phyloP scores from a whole-genome alignment of 495 filamentous ascomycete species.

The Talaromyces liani region DNA sequence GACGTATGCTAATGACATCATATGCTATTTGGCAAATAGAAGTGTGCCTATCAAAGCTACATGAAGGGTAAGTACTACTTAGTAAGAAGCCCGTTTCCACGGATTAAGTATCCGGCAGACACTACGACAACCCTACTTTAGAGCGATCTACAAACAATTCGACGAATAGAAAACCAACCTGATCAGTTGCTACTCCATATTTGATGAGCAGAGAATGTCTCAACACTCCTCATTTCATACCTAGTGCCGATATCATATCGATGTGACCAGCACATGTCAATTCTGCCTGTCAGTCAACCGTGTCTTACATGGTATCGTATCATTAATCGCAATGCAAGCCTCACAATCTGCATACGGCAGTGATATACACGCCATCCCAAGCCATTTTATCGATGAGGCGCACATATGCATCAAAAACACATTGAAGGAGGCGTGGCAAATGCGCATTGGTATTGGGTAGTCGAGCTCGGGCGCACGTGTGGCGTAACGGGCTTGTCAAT shows the following conservation, averaged over 20 bases:
- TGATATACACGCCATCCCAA: neutral
- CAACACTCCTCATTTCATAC: neutral
- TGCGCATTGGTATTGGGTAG: neutral
- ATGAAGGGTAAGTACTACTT: no score
- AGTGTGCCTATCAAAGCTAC: neutral
- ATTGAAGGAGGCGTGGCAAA: neutral
- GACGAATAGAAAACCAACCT: neutral
- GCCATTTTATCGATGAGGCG: neutral
- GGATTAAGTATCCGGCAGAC: neutral
- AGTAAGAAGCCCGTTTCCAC: neutral
- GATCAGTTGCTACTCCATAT: neutral
- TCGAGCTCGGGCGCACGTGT: neutral
- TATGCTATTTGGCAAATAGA: neutral
- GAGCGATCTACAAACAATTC: neutral
- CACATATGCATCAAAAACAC: neutral
- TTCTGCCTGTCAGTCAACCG: neutral
- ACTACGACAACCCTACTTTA: neutral
- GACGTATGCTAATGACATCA: neutral
- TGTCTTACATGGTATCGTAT: neutral
- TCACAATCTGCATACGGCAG: neutral
- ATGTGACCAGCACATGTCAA: neutral
- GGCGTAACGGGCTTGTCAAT: conserved; percentile 4
- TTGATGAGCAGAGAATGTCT: neutral
- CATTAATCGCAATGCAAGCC: neutral
- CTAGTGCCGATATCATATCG: neutral